A percentile compares a stretch with the other conserved stretches of the same genome.
phyloP scores from a whole-genome alignment of 345 rosid species.

The Limnanthes douglasii region DNA sequence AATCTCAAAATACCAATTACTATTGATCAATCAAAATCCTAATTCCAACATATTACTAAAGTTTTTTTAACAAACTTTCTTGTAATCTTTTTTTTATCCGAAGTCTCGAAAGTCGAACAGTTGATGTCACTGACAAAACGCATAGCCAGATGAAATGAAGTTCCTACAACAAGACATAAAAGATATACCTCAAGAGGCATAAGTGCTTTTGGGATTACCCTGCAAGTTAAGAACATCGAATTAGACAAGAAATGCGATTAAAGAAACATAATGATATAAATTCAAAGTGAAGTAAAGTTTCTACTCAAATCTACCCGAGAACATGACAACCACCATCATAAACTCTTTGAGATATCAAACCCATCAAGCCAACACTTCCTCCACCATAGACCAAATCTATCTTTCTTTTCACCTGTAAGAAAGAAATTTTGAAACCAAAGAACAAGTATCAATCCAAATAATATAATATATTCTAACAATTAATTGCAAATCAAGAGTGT shows the following conservation, averaged over 20 bases:
- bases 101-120: not conserved
- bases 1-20: constrained; percentile 5
- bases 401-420: constrained; percentile 63
- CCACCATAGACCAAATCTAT: constrained; percentile 92
- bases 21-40: constrained; percentile 3
- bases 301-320: constrained; percentile 49
- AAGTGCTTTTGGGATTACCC: constrained; percentile 89
- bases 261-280: constrained; percentile 3
- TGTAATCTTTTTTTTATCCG: not conserved
- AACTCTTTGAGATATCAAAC: constrained; percentile 75
- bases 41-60: not conserved
- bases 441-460: constrained; percentile 1
- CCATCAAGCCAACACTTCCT: constrained; percentile 96
- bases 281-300: not conserved
- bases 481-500: not conserved
- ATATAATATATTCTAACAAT: constrained; percentile 1
- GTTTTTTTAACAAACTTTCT: not conserved
- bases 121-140: too few species aligned
- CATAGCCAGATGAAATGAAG: too few species aligned
- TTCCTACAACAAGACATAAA: too few species aligned
- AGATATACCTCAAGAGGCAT: constrained; percentile 80
- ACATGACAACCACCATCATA: constrained; percentile 83
- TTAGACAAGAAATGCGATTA: not conserved
- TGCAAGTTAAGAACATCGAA: constrained; percentile 26
- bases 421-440: not conserved